These are phyloP conservation scores for Paecilomyces dactylethromorphus DNA, from an alignment of 2,329 filamentous ascomycete genomes.

Conservation along the genomic window DNA sequence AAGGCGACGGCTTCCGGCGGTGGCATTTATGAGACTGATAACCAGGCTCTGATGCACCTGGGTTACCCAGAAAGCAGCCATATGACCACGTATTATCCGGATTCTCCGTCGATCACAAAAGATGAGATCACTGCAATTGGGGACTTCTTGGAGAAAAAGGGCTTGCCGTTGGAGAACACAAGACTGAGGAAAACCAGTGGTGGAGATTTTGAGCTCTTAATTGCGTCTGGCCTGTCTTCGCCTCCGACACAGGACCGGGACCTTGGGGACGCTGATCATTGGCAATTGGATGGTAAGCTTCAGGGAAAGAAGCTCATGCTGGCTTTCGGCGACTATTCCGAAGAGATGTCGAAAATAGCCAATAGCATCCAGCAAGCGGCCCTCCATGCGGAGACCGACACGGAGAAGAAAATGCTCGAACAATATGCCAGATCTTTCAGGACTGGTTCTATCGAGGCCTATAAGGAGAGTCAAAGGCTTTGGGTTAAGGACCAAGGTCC, in stretches of 20 bases:
- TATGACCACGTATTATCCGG: constrained; percentile 76
- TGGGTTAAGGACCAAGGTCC: constrained; percentile 83
- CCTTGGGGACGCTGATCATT: constrained; percentile 59
- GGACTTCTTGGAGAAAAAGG: constrained; percentile 66
- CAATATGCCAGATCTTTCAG: constrained; percentile 71
- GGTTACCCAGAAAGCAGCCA: constrained; percentile 70
- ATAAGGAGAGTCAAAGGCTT: constrained; percentile 71
- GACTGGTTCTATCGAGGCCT: constrained; percentile 66
- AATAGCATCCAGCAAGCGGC: constrained; percentile 62
- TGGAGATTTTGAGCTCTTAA: constrained; percentile 64
- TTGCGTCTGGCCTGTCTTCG: constrained; percentile 60
- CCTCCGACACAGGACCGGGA: constrained; percentile 61
- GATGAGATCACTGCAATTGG: constrained; percentile 66
- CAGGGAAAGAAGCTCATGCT: constrained; percentile 64
- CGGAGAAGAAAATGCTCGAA: constrained; percentile 64
- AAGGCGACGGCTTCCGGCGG: constrained; percentile 53
- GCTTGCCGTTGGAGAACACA: constrained; percentile 68
- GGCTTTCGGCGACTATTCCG: constrained; percentile 66
- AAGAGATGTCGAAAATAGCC: constrained; percentile 63
- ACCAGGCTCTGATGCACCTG: constrained; percentile 63
- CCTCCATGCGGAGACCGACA: constrained; percentile 65
- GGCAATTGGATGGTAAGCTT: constrained; percentile 54
- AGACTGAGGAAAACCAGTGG: constrained; percentile 60
- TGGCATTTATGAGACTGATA: constrained; percentile 63
- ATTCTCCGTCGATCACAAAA: constrained; percentile 67